Base-by-base conservation (phyloP, 495 filamentous ascomycete species). In the Penicillium daleae region DNA sequence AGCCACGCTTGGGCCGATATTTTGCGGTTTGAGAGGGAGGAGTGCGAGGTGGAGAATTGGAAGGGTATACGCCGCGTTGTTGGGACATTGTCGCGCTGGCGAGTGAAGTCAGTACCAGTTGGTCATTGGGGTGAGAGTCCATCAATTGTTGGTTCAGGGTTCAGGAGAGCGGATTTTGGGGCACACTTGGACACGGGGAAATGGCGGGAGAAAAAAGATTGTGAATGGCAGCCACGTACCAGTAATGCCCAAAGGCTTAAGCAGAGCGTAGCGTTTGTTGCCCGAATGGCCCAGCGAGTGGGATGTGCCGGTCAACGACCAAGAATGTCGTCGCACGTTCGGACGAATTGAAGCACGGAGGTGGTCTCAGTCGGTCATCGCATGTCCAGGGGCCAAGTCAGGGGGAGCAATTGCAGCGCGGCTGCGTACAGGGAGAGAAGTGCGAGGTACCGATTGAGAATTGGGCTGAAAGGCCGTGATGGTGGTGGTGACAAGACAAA, bases 21-120 rank as follows among this genome's bases (percentile, higher is more conserved):
- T 64, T 78, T 37, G 70, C 61, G 33, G 70, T 69, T 52, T 74
- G 73, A 4, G 76, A 74, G 46, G 78, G 76, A 52, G 81, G 82
- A 10, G 82, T 84, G 35, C 70, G 76, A 51, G 82, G 82, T 58
- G 82, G 79, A 19, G 78, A 78, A 33, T 65, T 62, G 44, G 66
- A 53, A 37, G 68, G 48, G 57, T 61, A 66, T 46, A 48, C 26
- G 33, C 72, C 54, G 56, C 70, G 73, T 56, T 72, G 71, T 52
- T 72, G 73, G 50, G 75, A 73, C 74, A 78, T 74, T 65, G 66
- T 75, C 59, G 59, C 50, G 57, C 68, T 74, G 35, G 63, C 9
- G 17, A 51, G 63, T 49, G 42, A 63, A 24, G 58, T 69, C 33
- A 66, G 51, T 63, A 24, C 29, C 19, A 21, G 57, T 51, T 37